Evolutionary conservation across 2,329 filamentous ascomycete species (phyloP).

Genomic region (Fusarium sarcochroum): DNA sequence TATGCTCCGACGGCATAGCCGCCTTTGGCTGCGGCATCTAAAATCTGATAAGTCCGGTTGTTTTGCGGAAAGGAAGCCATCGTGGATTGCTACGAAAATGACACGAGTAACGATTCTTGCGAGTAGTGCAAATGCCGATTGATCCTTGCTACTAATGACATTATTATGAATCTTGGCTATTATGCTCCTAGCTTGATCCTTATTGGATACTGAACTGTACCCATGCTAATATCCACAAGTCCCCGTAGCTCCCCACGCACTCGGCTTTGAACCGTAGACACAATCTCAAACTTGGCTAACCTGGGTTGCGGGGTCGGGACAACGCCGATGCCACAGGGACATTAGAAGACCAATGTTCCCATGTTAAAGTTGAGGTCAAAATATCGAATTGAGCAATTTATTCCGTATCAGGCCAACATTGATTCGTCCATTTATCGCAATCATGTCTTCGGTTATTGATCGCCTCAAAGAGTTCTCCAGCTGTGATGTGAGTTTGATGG

Average conservation of each 20-base stretch:
- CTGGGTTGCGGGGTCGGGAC: neutral
- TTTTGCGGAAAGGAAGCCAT: constrained; percentile 34
- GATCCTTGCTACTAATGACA: neutral
- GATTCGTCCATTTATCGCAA: neutral
- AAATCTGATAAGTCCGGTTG: constrained; percentile 54
- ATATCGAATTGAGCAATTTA: neutral
- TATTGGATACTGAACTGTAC: neutral
- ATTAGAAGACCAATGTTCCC: neutral
- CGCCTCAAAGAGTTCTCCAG: constrained; percentile 21
- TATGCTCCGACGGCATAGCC: constrained; percentile 61
- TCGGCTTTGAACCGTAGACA: neutral
- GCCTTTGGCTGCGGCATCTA: constrained; percentile 61
- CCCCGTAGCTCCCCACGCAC: no score
- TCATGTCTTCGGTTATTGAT: constrained; percentile 12
- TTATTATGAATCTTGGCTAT: neutral
- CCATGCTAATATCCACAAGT: neutral
- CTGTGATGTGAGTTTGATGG: constrained; percentile 15
- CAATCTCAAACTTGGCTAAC: neutral
- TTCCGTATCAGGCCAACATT: neutral
- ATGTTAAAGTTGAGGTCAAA: neutral
- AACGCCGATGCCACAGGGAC: neutral
- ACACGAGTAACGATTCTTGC: neutral
- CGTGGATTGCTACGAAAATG: neutral
- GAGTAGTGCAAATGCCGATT: neutral
- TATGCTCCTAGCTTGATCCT: neutral